A percentile compares a stretch with the other conserved stretches of the same genome.
These are phyloP conservation scores for Puccinia novopanici DNA, from an alignment of 1,284 basidiomycete genomes.

Conservation along the genomic window DNA sequence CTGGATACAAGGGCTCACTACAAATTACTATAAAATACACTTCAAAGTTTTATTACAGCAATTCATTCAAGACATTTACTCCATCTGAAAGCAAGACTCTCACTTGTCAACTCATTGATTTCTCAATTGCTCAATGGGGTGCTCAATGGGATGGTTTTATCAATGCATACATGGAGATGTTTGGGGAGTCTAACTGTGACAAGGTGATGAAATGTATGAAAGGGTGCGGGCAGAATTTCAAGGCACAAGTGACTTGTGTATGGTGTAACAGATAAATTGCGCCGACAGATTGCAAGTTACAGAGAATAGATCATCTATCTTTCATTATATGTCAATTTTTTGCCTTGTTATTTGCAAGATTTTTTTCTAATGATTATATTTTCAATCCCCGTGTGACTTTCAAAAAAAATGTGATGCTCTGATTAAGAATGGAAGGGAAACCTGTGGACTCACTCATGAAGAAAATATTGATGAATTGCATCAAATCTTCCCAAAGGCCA, in stretches of 20 bases:
- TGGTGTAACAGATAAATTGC: neutral
- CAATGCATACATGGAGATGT: constrained; percentile 5
- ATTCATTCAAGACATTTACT: neutral
- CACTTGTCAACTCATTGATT: neutral
- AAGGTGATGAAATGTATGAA: neutral
- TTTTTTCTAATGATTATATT: neutral
- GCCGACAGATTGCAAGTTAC: neutral
- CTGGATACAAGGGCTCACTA: neutral
- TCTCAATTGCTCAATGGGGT: neutral
- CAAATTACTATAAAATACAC: neutral
- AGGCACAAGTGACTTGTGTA: neutral
- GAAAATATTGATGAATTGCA: constrained; percentile 15
- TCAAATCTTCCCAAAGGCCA: neutral
- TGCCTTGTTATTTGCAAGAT: too few relatives aligned
- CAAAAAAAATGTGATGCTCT: neutral
- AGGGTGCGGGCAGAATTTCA: neutral
- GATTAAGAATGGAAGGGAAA: neutral
- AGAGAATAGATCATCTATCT: neutral
- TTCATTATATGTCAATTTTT: neutral
- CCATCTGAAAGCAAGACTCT: neutral
- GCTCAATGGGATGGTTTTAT: neutral
- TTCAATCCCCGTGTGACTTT: neutral
- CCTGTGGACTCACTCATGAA: neutral
- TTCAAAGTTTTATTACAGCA: neutral
- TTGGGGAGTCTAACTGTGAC: neutral